phyloP scores from a whole-genome alignment of 331 rosid species.

The Acacia pycnantha region DNA sequence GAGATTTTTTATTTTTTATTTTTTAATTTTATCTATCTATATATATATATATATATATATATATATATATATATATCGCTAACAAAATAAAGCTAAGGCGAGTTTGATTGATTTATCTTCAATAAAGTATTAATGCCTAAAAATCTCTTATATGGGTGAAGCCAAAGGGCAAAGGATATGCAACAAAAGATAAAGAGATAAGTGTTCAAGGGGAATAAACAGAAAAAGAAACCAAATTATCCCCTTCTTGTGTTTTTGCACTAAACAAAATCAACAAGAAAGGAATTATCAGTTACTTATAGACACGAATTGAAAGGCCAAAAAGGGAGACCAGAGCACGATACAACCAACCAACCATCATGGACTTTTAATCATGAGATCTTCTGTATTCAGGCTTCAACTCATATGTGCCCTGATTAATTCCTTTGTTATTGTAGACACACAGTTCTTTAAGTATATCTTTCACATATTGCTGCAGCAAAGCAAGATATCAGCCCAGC shows the following conservation, averaged over 20 bases:
- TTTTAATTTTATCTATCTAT: too few species aligned
- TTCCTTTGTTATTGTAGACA: conserved; percentile 87
- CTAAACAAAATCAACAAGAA: neutral
- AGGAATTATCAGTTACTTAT: neutral
- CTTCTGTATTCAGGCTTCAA: conserved; percentile 90
- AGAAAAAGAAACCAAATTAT: neutral
- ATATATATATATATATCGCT: too few species aligned
- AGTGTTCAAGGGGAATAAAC: neutral
- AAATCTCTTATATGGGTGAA: neutral
- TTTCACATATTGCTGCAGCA: conserved; percentile 88
- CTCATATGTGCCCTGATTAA: conserved; percentile 86
- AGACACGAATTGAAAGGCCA: neutral
- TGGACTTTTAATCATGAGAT: conserved; percentile 42
- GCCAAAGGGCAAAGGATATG: neutral
- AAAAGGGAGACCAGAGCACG: conserved; percentile 7
- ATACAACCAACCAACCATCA: conserved; percentile 24
- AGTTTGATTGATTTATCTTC: neutral
- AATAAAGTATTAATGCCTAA: too few species aligned
- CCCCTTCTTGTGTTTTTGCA: neutral
- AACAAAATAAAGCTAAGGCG: neutral
- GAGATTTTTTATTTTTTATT: neutral
- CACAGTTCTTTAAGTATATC: conserved; percentile 84
- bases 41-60: neutral
- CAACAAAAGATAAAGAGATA: neutral
- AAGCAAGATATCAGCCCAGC: conserved; percentile 11